A percentile compares a stretch with the other conserved stretches of the same genome.
Conservation (phyloP, 2,329 filamentous ascomycete species). For the Stachybotrys elegans region DNA sequence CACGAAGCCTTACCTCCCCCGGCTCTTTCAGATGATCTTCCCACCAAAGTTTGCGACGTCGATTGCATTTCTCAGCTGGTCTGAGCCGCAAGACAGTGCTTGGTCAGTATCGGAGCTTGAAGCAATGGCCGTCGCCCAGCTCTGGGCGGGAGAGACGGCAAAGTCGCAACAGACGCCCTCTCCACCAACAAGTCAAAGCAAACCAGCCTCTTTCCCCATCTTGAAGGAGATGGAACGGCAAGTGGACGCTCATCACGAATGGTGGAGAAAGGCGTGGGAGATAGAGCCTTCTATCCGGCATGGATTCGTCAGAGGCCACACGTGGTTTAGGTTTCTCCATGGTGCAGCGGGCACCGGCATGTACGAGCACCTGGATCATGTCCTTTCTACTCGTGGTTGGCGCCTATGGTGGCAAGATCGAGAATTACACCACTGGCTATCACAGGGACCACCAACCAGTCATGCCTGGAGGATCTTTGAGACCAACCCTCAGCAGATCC, state of each 20-base stretch:
- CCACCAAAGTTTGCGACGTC: not conserved
- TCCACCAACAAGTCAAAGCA: conserved; percentile 9
- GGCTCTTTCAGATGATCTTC: not conserved
- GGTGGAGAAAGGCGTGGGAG: conserved; percentile 18
- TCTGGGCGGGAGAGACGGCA: not conserved
- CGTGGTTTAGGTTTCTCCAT: conserved; percentile 20
- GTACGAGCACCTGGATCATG: conserved; percentile 18
- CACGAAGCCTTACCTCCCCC: not conserved
- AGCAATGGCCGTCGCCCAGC: not conserved
- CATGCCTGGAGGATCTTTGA: conserved; percentile 20
- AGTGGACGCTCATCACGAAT: conserved; percentile 19
- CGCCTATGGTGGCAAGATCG: conserved; percentile 17
- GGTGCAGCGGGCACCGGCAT: conserved; percentile 18
- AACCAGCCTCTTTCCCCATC: conserved; percentile 13
- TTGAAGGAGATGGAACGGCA: conserved; percentile 17
- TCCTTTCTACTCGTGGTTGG: conserved; percentile 15
- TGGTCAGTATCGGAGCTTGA: not conserved
- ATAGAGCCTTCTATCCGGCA: conserved; percentile 13
- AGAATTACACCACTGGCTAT: conserved; percentile 17
- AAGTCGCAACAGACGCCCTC: not conserved
- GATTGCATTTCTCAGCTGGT: not conserved
- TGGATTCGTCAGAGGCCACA: conserved; percentile 14
- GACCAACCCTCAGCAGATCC: conserved; percentile 16
- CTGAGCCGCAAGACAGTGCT: not conserved
- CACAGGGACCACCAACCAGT: conserved; percentile 18